Evolutionary conservation across 805 yeast genomes (phyloP).

Genomic region (Kodamaea leandrae): DNA sequence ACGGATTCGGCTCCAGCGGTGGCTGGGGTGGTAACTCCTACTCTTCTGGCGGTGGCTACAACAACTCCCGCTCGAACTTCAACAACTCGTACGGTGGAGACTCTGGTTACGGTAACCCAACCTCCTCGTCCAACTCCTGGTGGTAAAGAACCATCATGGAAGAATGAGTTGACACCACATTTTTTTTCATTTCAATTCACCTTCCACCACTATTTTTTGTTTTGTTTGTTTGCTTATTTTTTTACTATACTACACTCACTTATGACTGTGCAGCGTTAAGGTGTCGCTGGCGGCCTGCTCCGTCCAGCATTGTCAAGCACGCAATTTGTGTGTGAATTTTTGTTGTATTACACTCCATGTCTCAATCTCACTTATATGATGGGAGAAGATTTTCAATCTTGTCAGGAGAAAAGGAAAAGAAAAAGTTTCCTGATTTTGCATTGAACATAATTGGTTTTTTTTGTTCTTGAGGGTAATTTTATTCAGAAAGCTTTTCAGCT

Average conservation of each 20-base stretch:
- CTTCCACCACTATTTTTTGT: slow-evolving; percentile 11
- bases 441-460: slow-evolving; percentile 24
- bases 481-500: slow-evolving; percentile 8
- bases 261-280: slow-evolving; percentile 6
- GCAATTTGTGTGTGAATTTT: background rate
- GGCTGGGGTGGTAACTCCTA: slow-evolving; percentile 22
- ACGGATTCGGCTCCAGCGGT: slow-evolving; percentile 21
- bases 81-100: slow-evolving; percentile 17
- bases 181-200: slow-evolving; percentile 15
- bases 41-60: slow-evolving; percentile 15
- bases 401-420: slow-evolving; percentile 21
- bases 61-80: slow-evolving; percentile 11
- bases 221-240: too few relatives aligned
- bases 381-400: slow-evolving; percentile 5
- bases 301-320: slow-evolving; percentile 5
- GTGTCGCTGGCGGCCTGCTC: slow-evolving; percentile 14
- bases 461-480: slow-evolving; percentile 13
- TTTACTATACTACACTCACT: slow-evolving; percentile 10
- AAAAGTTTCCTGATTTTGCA: slow-evolving; percentile 23
- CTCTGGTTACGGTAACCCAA: slow-evolving; percentile 35
- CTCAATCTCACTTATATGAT: slow-evolving; percentile 19
- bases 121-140: slow-evolving; percentile 36
- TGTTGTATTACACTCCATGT: slow-evolving; percentile 21
- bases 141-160: slow-evolving; percentile 28
- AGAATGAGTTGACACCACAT: slow-evolving; percentile 7